phyloP scores from a whole-genome alignment of 1,139 yeast species.

The Maudiozyma humilis region DNA sequence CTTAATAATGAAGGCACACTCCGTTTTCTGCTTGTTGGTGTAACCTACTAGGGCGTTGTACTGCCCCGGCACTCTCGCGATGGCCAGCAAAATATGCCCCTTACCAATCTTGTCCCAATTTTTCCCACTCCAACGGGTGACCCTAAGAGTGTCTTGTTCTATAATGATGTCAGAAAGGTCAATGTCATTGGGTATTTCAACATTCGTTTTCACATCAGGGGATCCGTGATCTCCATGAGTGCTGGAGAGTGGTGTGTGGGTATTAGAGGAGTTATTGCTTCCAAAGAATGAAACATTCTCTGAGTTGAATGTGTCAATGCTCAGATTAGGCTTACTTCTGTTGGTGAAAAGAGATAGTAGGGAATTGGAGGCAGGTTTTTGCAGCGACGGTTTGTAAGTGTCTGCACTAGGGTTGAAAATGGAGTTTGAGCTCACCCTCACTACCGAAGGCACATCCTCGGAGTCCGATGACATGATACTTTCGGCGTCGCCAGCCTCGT shows the following conservation, averaged over 20 bases:
- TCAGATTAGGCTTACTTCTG: slow-evolving; percentile 14
- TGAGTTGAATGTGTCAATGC: slow-evolving; percentile 3
- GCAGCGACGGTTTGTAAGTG: slow-evolving; percentile 19
- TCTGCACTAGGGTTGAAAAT: slow-evolving; percentile 12
- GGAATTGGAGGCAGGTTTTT: slow-evolving; percentile 17
- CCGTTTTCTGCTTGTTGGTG: slow-evolving; percentile 39
- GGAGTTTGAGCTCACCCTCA: slow-evolving; percentile 2
- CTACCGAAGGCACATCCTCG: background rate
- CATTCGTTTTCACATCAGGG: background rate
- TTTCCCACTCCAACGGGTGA: slow-evolving; percentile 10
- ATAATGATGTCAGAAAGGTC: background rate
- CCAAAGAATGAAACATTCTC: slow-evolving; percentile 1
- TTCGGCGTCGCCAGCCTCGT: slow-evolving; percentile 14
- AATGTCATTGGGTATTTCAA: background rate
- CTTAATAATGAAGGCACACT: slow-evolving; percentile 16
- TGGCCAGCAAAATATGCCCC: slow-evolving; percentile 5
- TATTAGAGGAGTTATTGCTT: slow-evolving; percentile 10
- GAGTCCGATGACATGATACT: slow-evolving; percentile 17
- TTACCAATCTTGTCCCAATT: slow-evolving; percentile 18
- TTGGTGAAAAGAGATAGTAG: slow-evolving; percentile 21
- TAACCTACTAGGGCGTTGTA: slow-evolving; percentile 82
- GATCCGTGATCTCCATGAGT: slow-evolving; percentile 7
- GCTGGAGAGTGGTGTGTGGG: slow-evolving; percentile 6
- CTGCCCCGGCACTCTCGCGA: slow-evolving; percentile 74
- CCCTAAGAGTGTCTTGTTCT: background rate